Base-by-base conservation (phyloP, 2,329 filamentous ascomycete species). In the Aspergillus tamarii region DNA sequence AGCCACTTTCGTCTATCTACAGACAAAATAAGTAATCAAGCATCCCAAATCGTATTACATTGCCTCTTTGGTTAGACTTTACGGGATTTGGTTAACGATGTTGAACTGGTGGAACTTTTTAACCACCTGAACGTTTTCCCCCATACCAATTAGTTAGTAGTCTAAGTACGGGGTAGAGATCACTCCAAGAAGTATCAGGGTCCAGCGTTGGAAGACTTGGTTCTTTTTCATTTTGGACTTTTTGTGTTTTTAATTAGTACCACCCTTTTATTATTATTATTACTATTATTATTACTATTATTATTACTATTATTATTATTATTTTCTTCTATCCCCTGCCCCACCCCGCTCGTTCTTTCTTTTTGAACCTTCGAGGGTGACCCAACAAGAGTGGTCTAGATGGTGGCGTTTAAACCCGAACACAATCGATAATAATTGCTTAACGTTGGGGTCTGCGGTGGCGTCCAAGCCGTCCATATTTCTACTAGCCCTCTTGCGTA, bases 381-480 rank as follows among this genome's bases (percentile, higher is more conserved):
- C 48, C 50, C 9, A 53, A 32, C 28, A 8, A 32, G 16, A 53
- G 48, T 57, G 60, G 61, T 64, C 61, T 56, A 64, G 63, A 64
- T 52, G 46, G 65, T 64, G 67, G 60, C 61, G 63, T 61, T 56
- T 43, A 56, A n/a, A 55, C 46, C 53, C 54, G 54, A 43, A 62
- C 57, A 21, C 45, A 62, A 65, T 64, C 61, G 58, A 34, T 54
- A 54, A 62, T 60, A 59, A 63, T 62, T 61, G 64, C 64, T 50
- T 48, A 60, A 55, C 58, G 60, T 61, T 61, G 64, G 64, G 67
- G 61, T 50, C 36, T 59, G 26, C 58, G 56, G 57, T 65, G 64
- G 67, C 62, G 62, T 61, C 61, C 62, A 43, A 48, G 57, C 23
- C 19, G 11, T 39, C 52, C n/a, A 36, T 54, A 23, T 21, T 54